Base-by-base conservation (phyloP, 345 rosid genomes). In the Murraya paniculata region DNA sequence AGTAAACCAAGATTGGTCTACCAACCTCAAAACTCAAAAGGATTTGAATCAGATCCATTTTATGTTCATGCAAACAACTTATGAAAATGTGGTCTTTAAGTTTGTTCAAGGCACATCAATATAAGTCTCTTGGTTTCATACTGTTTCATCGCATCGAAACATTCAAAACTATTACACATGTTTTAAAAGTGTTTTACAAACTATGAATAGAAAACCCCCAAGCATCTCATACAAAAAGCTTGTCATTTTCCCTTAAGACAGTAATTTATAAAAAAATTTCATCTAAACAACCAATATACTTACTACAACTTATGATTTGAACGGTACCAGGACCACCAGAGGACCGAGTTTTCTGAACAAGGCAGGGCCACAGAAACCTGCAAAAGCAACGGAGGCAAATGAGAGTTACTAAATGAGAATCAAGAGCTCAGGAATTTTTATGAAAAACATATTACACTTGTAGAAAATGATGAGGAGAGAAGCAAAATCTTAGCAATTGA, bases 281-380 rank as follows among this genome's bases (percentile, higher is more conserved):
- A 68, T 80, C 21, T 76, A 27, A 73, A 79, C 71, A 68, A 57
- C 76, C 68, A 70, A 77, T 75, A 81, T 81, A 81, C 38, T 70
- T 50, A 69, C 70, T 77, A 74, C 73, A 81, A 13, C 28, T 79
- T 70, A 35, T 65, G 62, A 50, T 64, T 41, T 56, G 71, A 65
- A 75, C 36, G 77, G 22, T 55, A 65, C 73, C 67, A 39, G 14
- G 72, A 60, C 68, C 59, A 18, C 71, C 71, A 45, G 73, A 64
- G 77, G 59, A 60, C 18, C 11, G n/a, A 30, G 48, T 30, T 65
- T 61, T 69, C 78, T 38, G 33, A 38, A 27, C 57, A 79, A 39
- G 18, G 73, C 74, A 66, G 33, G 53, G 50, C 55, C 71, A 45
- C 79, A 75, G 62, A 38, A 48, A 64, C 80, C 87, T 81, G 80